These are phyloP conservation scores for Maudiozyma serrabonitensis DNA, from an alignment of 805 yeast species.

Conservation along the genomic window DNA sequence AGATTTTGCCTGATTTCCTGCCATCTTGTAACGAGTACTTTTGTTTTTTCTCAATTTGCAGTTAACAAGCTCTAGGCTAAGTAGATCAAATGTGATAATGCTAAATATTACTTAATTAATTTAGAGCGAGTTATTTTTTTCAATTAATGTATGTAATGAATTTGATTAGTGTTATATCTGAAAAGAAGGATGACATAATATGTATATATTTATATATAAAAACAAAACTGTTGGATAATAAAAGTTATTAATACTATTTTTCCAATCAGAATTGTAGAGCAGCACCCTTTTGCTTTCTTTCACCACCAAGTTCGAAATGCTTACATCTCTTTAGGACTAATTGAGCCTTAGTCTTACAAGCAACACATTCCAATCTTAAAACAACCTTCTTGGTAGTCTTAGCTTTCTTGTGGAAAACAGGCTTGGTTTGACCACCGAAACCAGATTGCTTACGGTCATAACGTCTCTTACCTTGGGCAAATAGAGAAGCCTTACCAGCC, in stretches of 20 bases:
- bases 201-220: neutral
- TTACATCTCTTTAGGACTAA: slow-evolving; percentile 98
- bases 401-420: slow-evolving; percentile 99
- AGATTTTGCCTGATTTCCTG: no score
- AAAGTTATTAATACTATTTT: neutral
- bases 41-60: no score
- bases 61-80: no score
- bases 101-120: neutral
- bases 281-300: slow-evolving; percentile 99
- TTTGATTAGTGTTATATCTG: neutral
- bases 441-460: slow-evolving; percentile 99
- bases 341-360: slow-evolving; percentile 98
- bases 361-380: slow-evolving; percentile 96
- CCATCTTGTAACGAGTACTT: no score
- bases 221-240: neutral
- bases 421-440: slow-evolving; percentile 99
- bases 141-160: neutral
- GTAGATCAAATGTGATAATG: no score
- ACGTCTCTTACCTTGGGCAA: slow-evolving; percentile 99
- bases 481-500: slow-evolving; percentile 99
- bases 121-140: neutral
- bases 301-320: slow-evolving; percentile 99
- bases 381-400: slow-evolving; percentile 99
- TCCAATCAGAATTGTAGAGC: slow-evolving; percentile 89
- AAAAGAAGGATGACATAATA: neutral